Conservation (phyloP, 2,329 filamentous ascomycete genomes). For the Botrytis medusae region DNA sequence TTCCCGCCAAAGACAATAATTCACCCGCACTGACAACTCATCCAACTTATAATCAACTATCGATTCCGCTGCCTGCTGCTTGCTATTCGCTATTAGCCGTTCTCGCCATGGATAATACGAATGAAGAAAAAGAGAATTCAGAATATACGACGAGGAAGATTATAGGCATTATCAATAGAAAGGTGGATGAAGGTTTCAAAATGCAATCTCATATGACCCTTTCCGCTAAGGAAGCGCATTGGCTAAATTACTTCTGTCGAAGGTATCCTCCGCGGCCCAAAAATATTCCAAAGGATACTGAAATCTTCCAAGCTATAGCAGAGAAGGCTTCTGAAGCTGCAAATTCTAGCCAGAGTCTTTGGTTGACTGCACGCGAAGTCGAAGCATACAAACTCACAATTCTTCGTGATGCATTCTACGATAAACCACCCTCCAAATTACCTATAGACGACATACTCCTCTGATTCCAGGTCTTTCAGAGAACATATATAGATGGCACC, state of each 20-base stretch:
- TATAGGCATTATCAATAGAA: rapidly evolving
- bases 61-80: neutral
- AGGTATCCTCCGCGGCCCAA: neutral
- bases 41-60: neutral
- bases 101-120: neutral
- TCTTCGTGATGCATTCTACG: neutral
- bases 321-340: neutral
- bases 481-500: neutral
- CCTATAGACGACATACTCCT: neutral
- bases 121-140: neutral
- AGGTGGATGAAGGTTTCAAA: neutral
- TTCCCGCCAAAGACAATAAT: neutral
- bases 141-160: neutral
- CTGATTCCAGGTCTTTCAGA: neutral
- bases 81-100: neutral
- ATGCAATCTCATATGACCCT: neutral
- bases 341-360: neutral
- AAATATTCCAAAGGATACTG: neutral
- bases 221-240: neutral
- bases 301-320: neutral
- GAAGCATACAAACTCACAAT: neutral
- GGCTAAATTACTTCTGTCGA: neutral
- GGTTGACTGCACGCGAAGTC: neutral
- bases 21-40: neutral
- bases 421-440: neutral